A percentile compares a stretch with the other conserved stretches of the same genome.
Conservation (phyloP, 768 basidiomycete species). For the Daedaleopsis nitida region DNA sequence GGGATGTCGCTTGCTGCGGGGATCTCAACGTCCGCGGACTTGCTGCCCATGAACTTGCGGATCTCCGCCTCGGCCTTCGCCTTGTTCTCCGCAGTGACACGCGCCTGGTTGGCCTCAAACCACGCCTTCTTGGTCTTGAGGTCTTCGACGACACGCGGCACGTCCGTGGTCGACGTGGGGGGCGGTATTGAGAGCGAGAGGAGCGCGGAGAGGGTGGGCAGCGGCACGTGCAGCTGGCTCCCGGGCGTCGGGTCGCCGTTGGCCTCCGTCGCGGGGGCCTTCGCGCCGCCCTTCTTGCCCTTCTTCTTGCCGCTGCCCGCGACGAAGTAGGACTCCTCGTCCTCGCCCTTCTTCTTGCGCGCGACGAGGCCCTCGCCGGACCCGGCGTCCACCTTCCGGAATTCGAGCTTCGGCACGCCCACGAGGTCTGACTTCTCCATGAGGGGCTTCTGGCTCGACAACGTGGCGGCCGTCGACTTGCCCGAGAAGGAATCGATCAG, state of each 20-base stretch:
- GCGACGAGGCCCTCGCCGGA: slow-evolving; percentile 61
- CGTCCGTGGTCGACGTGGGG: slow-evolving; percentile 73
- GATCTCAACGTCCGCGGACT: slow-evolving; percentile 37
- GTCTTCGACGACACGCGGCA: slow-evolving; percentile 84
- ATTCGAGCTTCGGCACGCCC: slow-evolving; percentile 79
- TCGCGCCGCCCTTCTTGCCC: slow-evolving; percentile 55
- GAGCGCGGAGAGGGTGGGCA: slow-evolving; percentile 86
- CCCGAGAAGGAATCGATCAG: slow-evolving; percentile 85
- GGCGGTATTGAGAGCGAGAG: slow-evolving; percentile 88
- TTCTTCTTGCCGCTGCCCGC: slow-evolving; percentile 64
- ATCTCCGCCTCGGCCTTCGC: slow-evolving; percentile 81
- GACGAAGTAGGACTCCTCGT: slow-evolving; percentile 80
- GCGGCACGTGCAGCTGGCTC: slow-evolving; percentile 70
- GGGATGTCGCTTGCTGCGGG: slow-evolving; percentile 34
- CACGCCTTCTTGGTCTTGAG: slow-evolving; percentile 93
- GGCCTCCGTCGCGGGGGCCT: slow-evolving; percentile 20
- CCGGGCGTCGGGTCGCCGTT: slow-evolving; percentile 22
- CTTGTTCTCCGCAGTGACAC: slow-evolving; percentile 76
- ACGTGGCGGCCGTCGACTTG: slow-evolving; percentile 48
- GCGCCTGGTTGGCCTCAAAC: slow-evolving; percentile 91
- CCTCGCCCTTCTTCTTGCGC: slow-evolving; percentile 92
- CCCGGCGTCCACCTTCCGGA: slow-evolving; percentile 77
- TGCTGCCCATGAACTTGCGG: slow-evolving; percentile 49
- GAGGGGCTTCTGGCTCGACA: slow-evolving; percentile 43
- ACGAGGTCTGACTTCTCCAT: slow-evolving; percentile 47